Base-by-base conservation (phyloP, 352 stramenopile species). In the Blastocystis hominis region DNA sequence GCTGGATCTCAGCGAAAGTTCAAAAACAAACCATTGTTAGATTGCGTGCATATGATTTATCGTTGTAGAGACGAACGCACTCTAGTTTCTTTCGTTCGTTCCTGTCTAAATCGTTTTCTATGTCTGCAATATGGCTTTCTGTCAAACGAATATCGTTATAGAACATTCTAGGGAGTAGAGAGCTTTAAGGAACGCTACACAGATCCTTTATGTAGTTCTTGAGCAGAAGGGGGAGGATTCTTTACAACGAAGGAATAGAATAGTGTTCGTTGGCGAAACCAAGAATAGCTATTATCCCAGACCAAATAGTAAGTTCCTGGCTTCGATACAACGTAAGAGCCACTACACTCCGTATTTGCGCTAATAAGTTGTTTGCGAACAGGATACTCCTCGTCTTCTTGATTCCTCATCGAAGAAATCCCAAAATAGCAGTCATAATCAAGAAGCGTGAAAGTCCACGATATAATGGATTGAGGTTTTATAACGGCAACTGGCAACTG, bases 201-300 rank as follows among this genome's bases (percentile, higher is more conserved):
- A 15, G 42, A 55, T 13, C 34, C 30, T 17, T 34, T 17, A 69
- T 7, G 0, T 17, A 47, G 4, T 54, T 55, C 2, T 54, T 55
- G 4, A 76, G 36, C 64, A 17, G 13, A 24, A 34, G 3, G 7
- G 30, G 34, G 34, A 4, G 64, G 13, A 55, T 54, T 64, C 17
- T 17, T 55, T 47, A 20, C 3, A 10, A 47, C 38, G 24, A 50
- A 7, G 5, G 64, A 76, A 50, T 76, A 76, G 3, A 76, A 34
- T n/a, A 76, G 36, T 54, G 4, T 55, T 34, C 55, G 50, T 42
- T 5, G 1, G 3, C 38, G 64, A 7, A 76, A 9, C 64, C 64
- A 76, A 3, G 64, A 76, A 55, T 76, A 76, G 4, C 4, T 53
- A 34, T 76, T 76, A 76, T 76, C 64, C 64, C 64, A 76, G 4